These are phyloP conservation scores for Narthecium ossifragum DNA, from an alignment of 106 monocot species.

Conservation along the genomic window DNA sequence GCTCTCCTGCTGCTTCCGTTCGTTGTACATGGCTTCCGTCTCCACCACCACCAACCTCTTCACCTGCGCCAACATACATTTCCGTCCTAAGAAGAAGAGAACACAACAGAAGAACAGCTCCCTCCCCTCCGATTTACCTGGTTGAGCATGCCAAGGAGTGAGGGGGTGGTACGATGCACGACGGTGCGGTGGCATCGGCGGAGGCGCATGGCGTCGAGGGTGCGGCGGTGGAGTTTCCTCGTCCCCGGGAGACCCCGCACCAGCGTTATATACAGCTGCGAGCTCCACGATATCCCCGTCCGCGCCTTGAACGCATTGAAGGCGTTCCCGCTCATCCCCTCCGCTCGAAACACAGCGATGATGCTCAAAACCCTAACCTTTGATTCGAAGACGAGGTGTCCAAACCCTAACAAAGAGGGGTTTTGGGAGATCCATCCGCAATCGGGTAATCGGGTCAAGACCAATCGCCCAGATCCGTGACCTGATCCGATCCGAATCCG, in stretches of 20 bases:
- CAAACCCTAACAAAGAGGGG: too few relatives aligned
- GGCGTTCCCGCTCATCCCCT: constrained; percentile 79
- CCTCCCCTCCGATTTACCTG: constrained; percentile 29
- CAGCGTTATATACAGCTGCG: constrained; percentile 78
- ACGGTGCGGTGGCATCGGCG: constrained; percentile 93
- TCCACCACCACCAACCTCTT: constrained; percentile 96
- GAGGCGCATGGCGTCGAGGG: constrained; percentile 94
- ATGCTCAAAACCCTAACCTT: not conserved
- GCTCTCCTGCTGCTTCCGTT: constrained; percentile 65
- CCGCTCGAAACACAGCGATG: not conserved
- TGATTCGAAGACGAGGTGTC: too few relatives aligned
- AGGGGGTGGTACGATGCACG: constrained; percentile 84
- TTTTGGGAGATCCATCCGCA: too few relatives aligned
- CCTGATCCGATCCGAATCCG: too few relatives aligned
- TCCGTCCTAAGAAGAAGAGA: too few relatives aligned
- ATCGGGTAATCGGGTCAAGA: too few relatives aligned
- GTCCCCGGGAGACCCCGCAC: constrained; percentile 91
- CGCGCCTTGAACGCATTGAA: constrained; percentile 86
- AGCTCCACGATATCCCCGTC: constrained; percentile 77
- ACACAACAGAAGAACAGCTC: not conserved
- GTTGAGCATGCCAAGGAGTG: constrained; percentile 92
- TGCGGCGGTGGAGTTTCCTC: constrained; percentile 85
- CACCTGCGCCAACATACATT: too few relatives aligned
- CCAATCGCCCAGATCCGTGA: too few relatives aligned
- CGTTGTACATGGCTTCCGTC: constrained; percentile 82